Evolutionary conservation across 176 grass and related monocot species (phyloP).

Genomic region (Juncus effusus): DNA sequence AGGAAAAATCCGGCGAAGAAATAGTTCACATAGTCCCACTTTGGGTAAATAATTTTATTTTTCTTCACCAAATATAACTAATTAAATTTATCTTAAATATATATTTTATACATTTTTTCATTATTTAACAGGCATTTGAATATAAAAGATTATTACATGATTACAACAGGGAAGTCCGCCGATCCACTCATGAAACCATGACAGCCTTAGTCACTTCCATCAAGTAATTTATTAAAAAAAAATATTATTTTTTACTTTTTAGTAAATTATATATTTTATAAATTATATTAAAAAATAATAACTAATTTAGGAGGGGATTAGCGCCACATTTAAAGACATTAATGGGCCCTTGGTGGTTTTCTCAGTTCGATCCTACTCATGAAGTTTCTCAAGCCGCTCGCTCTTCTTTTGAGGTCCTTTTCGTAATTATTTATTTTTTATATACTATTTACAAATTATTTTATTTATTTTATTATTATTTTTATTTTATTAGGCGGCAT

Average conservation of each 20-base stretch:
- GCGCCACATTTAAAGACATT: constrained; percentile 86
- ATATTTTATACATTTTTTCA: constrained; percentile 19
- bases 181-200: constrained; percentile 84
- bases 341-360: constrained; percentile 99
- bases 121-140: constrained; percentile 65
- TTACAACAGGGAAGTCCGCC: constrained; percentile 92
- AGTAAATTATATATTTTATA: constrained; percentile 17
- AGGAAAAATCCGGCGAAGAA: constrained; percentile 63
- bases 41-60: constrained; percentile 52
- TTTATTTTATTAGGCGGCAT: constrained; percentile 62
- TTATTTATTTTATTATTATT: constrained; percentile 7
- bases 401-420: constrained; percentile 71
- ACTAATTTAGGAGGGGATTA: constrained; percentile 73
- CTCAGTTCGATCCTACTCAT: constrained; percentile 87
- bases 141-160: constrained; percentile 84
- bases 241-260: background rate
- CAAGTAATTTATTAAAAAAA: constrained; percentile 43
- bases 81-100: background rate
- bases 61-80: background rate
- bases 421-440: background rate
- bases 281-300: constrained; percentile 10
- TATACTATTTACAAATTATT: constrained; percentile 5
- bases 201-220: constrained; percentile 57
- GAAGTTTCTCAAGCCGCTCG: constrained; percentile 91
- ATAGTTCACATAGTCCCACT: constrained; percentile 62